phyloP scores from a whole-genome alignment of 2,329 filamentous ascomycete species.

The Pseudopyricularia javanii region DNA sequence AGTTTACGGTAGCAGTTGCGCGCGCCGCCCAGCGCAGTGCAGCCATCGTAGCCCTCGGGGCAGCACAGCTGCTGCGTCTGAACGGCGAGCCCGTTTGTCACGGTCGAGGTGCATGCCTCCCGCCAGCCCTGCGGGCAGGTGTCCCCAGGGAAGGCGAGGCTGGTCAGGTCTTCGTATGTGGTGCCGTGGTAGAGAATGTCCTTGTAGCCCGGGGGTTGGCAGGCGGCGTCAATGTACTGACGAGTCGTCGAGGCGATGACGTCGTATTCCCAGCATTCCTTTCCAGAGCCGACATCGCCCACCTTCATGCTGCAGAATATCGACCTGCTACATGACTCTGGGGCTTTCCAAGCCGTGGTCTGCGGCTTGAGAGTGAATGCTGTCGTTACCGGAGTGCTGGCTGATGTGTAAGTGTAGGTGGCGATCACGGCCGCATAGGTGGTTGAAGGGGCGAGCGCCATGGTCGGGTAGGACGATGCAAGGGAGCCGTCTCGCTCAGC shows the following conservation, averaged over 20 bases:
- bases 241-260: neutral
- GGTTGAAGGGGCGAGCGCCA: neutral
- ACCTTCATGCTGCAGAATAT: neutral
- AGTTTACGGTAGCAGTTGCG: neutral
- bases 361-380: neutral
- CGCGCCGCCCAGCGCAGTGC: neutral
- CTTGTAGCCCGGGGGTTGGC: conserved; percentile 1
- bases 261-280: neutral
- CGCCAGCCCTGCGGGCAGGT: conserved; percentile 1
- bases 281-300: neutral
- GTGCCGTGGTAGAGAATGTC: neutral
- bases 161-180: neutral
- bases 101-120: neutral
- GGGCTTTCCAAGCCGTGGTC: conserved; percentile 4
- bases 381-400: neutral
- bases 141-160: neutral
- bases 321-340: neutral
- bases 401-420: neutral
- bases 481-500: too few relatives aligned
- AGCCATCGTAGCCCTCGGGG: neutral
- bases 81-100: neutral
- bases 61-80: conserved; percentile 1
- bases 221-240: neutral
- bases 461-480: neutral
- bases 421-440: neutral